Evolutionary conservation across 2,329 filamentous ascomycete genomes (phyloP), one percentile per base, ranked within the genome.

Genomic region (Fonsecaea pedrosoi): DNA sequence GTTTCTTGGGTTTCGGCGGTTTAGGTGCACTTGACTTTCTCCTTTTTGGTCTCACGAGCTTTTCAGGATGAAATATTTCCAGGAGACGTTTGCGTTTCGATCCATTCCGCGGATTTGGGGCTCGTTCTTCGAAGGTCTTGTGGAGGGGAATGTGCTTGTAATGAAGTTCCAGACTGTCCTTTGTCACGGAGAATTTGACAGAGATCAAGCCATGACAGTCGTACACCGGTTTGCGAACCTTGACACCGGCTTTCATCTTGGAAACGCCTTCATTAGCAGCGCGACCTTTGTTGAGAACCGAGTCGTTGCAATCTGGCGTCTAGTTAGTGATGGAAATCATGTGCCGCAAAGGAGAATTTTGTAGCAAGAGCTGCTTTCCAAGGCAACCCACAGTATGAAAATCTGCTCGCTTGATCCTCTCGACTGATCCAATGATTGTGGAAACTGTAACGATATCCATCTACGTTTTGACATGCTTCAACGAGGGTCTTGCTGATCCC

Each of bases 371-470:
- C 10, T 7, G 3, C n/a, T 25, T 50, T 10, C 10, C 5, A 10
- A 50, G 3, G 45, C 12, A 5, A 50, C 45, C 25, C 10, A 50
- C 45, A 50, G 45, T 50, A 50, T 25, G 45, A 50, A 30, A 50
- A 50, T 6, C 45, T 64, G 57, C 60, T 66, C 13, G 70, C 71
- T 61, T 69, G 63, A 54, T 72, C 71, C 50, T 72, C 71, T 53
- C 65, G 60, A 53, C 71, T 72, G 21, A 73, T 21, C 71, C 71
- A 73, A 42, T 70, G 55, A 54, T 73, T 73, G 60, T 73, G 70
- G 38, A 72, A 73, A 54, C 68, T 71, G 64, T 73, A 73, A 37
- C 62, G 62, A 59, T 64, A 71, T 3, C 70, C 70, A 58, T 73
- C 71, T 5, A 65, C 67, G 30, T 62, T 42, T 37, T 66, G 58